These are phyloP conservation scores for Helotiales sp. DNA, from an alignment of 2,329 filamentous ascomycete species.

Conservation along the genomic window DNA sequence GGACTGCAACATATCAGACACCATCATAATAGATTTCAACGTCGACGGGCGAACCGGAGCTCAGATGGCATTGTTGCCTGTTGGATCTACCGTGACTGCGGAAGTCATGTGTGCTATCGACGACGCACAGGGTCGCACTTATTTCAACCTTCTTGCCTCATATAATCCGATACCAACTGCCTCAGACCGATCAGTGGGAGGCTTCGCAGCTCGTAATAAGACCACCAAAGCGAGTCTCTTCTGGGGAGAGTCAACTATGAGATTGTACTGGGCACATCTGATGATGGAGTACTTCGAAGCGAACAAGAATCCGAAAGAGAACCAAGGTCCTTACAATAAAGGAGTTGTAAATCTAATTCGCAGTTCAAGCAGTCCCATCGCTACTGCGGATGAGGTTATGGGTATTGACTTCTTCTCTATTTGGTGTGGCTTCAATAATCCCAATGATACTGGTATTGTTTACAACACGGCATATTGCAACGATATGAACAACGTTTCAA, in stretches of 20 bases:
- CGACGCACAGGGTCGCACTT: neutral
- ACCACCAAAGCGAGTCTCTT: neutral
- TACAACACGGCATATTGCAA: neutral
- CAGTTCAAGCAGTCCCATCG: neutral
- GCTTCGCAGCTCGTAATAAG: neutral
- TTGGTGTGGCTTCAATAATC: neutral
- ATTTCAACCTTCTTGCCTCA: neutral
- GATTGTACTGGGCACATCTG: neutral
- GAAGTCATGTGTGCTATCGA: neutral
- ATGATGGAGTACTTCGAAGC: neutral
- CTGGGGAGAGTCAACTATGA: neutral
- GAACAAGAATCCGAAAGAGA: neutral
- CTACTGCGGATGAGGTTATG: neutral
- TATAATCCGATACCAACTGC: neutral
- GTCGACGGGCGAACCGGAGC: neutral
- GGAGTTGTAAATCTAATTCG: neutral
- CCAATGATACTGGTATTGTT: neutral
- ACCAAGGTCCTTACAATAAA: neutral
- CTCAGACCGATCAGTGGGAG: neutral
- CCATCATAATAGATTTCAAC: neutral
- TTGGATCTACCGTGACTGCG: neutral
- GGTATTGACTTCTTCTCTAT: neutral
- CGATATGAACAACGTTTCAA: neutral
- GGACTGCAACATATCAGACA: neutral
- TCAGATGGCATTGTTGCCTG: neutral